Evolutionary conservation across 495 filamentous ascomycete genomes (phyloP), one percentile per base, ranked within the genome.

Genomic region (Lineolata rhizophorae): DNA sequence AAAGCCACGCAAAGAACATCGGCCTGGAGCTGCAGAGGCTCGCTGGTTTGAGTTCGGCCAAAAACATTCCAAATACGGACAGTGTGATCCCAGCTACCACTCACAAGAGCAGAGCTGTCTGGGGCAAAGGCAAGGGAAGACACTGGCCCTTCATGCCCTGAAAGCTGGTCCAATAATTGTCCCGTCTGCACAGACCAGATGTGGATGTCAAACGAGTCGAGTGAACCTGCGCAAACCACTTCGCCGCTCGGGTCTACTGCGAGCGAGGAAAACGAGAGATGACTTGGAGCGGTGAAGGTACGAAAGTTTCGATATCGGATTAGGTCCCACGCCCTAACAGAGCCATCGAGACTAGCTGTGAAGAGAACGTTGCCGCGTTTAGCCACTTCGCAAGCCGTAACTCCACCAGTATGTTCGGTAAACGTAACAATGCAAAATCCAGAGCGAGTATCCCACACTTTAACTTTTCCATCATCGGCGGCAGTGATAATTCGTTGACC

Each of bases 101-200:
- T 91, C 17, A 82, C 73, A 28, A 97, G 54, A 29, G 70, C 65
- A 29, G 70, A 67, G 18, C 85, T 83, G 47, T 87, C 73, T 0
- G 83, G 77, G 11, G 83, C 72, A 46, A 97, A 97, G 3, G 79
- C 69, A 15, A 97, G 56, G 2, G 76, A 72, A 4, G 79, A 77
- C 11, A 97, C 71, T 8, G 90, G 87, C 0, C 85, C 87, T 52
- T 95, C 87, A 42, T 97, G 87, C 5, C 90, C 87, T 5, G 83
- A 62, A 10, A 97, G 62, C 36, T 74, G 73, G 44, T 97, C 87
- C 3, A 97, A 67, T 28, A 95, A 60, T 49, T 97, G 87, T 6
- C 87, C 87, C 3, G 87, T 97, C 50, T 97, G 90, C 12, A 97
- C 87, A 21, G 81, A 92, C 87, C 87, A 97, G 26, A 94, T 72